Conservation (phyloP, 2,329 filamentous ascomycete genomes). For the Sporothrix pallida region DNA sequence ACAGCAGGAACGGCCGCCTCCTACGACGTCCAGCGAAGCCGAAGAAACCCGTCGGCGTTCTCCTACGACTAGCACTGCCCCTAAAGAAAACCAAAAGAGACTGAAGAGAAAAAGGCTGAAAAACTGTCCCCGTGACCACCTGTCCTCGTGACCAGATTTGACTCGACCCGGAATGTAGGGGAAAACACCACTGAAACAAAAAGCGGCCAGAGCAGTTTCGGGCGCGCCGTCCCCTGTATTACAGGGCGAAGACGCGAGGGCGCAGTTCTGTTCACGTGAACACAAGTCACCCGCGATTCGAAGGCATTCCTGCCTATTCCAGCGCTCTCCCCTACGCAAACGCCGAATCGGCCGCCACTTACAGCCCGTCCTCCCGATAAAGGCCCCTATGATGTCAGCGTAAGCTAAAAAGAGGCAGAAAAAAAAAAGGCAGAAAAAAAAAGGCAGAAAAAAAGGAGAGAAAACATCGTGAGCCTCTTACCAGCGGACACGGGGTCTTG, state of each 20-base stretch:
- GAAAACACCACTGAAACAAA: neutral
- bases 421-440: too few relatives aligned
- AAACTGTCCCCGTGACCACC: conserved; percentile 17
- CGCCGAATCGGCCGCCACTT: conserved; percentile 5
- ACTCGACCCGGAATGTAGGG: neutral
- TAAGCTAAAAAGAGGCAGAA: neutral
- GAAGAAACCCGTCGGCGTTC: conserved; percentile 26
- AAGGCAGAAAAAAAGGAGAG: too few relatives aligned
- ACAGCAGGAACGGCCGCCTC: neutral
- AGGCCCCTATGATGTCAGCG: conserved; percentile 4
- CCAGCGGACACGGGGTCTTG: neutral
- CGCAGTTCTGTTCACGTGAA: conserved; percentile 1
- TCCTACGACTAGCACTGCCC: neutral
- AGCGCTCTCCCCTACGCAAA: neutral
- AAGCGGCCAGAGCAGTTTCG: neutral
- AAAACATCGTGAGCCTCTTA: conserved; percentile 9
- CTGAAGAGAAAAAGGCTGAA: neutral
- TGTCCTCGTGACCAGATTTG: conserved; percentile 20
- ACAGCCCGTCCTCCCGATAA: neutral
- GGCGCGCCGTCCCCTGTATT: conserved; percentile 7
- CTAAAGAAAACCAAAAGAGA: neutral
- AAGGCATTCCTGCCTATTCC: conserved; percentile 1
- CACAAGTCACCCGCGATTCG: neutral
- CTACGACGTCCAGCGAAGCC: neutral
- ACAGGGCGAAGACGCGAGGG: conserved; percentile 4